Base-by-base conservation (phyloP, 2,329 filamentous ascomycete species). In the Cladophialophora bantiana region DNA sequence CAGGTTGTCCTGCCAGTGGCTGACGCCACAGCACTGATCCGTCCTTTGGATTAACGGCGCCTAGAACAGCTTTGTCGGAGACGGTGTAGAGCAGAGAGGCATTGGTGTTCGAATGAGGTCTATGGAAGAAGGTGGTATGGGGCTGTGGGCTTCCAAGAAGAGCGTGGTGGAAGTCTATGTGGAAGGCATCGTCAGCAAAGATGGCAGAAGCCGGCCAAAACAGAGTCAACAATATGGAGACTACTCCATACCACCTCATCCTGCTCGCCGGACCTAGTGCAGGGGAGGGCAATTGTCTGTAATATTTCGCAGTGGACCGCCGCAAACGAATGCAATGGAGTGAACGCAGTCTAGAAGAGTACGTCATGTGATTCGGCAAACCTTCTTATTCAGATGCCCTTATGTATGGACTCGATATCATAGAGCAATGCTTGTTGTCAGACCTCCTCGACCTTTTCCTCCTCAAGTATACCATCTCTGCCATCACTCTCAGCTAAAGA, bases 51-150 rank as follows among this genome's bases (percentile, higher is more conserved):
- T 97, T 96, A 55, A 98, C 85, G 1, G 94, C 94, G 57, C 92
- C 95, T 18, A 99, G 80, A 1, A 97, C 86, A 42, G 89, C 88
- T 57, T 93, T 85, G 65, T 97, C 92, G 70, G 92, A 96, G 53
- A 98, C 82, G 0, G 95, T 96, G 78, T 97, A 99, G 60, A 99
- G 85, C 42, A 99, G 85, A 62, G 92, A 94, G 40, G 94, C 94
- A 78, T 92, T 93, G 69, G 94, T 94, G 72, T 89, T 87, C 69
- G 87, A 85, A 74, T 90, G 86, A 45, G 95, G 94, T 73, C 89
- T 90, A 81, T 97, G 93, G 87, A 98, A 98, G 85, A 98, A 96
- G 73, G 94, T 97, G 68, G 92, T 91, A 70, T 92, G 88, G 77
- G 87, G 83, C 77, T 90, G 90, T 62, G 95, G 93, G 42, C 92